These are phyloP conservation scores for Rhododendron kiyosumense DNA, from an alignment of 148 eudicot species.

Conservation along the genomic window DNA sequence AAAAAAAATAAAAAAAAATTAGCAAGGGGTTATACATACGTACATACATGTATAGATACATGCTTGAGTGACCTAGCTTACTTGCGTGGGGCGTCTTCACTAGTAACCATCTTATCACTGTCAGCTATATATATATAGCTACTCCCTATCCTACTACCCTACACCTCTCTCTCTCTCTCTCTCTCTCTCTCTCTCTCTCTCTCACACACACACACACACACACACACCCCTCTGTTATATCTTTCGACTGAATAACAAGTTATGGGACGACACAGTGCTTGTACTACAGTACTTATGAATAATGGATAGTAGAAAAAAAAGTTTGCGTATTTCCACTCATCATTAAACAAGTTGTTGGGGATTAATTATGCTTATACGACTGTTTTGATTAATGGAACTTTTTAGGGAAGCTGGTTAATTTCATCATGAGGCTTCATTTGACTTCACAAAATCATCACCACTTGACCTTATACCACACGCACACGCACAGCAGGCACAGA, in stretches of 20 bases:
- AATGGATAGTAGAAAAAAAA: not conserved
- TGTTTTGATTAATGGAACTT: not conserved
- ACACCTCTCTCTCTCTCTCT: not conserved
- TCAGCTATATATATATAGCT: constrained; percentile 11
- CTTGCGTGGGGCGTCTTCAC: constrained; percentile 26
- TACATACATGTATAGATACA: not conserved
- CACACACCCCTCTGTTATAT: not conserved
- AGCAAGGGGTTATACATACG: not conserved
- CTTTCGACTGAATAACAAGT: constrained; percentile 13
- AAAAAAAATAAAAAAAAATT: too few relatives aligned
- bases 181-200: constrained; percentile 1
- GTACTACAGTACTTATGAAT: not conserved
- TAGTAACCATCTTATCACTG: constrained; percentile 45
- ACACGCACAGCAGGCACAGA: not conserved
- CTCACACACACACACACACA: not conserved
- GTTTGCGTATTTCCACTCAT: not conserved
- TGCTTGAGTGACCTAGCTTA: not conserved
- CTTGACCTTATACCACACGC: not conserved
- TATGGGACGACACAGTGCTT: not conserved
- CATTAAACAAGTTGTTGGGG: not conserved
- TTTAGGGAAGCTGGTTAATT: not conserved
- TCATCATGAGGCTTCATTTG: not conserved
- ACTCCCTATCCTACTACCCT: constrained; percentile 1
- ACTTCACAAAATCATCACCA: not conserved
- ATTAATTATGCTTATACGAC: not conserved